Evolutionary conservation across 371 early-diverging fungal species (phyloP), one percentile per base, ranked within the genome.

Genomic region (Vairimorpha apis): DNA sequence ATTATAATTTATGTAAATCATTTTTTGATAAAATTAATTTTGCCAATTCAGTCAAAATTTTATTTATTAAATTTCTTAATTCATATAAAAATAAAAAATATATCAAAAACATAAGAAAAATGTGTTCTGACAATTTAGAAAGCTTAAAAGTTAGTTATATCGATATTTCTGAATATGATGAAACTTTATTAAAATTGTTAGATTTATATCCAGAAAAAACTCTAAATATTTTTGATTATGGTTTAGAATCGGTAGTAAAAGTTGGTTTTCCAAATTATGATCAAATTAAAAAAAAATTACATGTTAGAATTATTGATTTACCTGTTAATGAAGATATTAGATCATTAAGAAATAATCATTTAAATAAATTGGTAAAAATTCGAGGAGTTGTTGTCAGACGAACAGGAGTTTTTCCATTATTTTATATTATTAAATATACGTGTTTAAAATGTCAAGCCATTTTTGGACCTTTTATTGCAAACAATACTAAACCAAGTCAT

Each of bases 381-480:
- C 84, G 86, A 35, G 99, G 99, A 70, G 93, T 96, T 0, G 94
- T 98, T 3, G 94, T 95, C 0, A 87, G 93, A 55, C 87, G 97
- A 72, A 90, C 92, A 0, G 89, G 89, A 49, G 93, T 98, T 2
- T 93, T 93, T 81, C 96, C 97, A 51, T 92, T 93, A 79, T 86
- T 94, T 47, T 93, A 92, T 80, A 91, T 93, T 83, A 92, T 94
- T 67, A 95, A 93, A 82, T 96, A 89, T 80, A 89, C 91, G 83
- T 98, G 99, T 81, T 87, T 85, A 62, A 94, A 93, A 83, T 98
- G 99, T 85, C 90, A 89, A 37, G 88, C 88, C 4, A 82, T 91
- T 27, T 86, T 95, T 47, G 96, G 97, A 33, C 97, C 97, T 2
- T 95, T 92, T 81, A 88, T 90, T 76, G 93, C 95, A 82, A 96